Conservation (phyloP, 1,139 yeast species). For the Zhuliangozyma parablackwelliae region DNA sequence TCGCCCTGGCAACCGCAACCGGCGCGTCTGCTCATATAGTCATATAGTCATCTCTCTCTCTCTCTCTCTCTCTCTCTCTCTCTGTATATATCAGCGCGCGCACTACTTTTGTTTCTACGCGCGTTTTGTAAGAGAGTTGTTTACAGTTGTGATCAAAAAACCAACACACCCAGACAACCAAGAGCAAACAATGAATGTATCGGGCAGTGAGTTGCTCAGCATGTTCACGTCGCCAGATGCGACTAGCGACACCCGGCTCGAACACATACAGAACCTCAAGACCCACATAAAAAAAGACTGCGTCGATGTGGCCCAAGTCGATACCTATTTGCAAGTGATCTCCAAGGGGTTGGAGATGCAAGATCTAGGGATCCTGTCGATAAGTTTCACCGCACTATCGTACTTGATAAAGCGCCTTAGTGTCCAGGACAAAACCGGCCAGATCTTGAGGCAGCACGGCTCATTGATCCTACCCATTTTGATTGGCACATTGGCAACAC, state of each 20-base stretch:
- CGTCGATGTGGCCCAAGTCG: conserved; percentile 51
- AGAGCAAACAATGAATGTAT: background rate
- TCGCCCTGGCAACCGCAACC: too few species aligned
- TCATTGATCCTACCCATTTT: conserved; percentile 54
- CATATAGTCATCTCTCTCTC: too few species aligned
- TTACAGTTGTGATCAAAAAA: too few species aligned
- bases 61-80: too few species aligned
- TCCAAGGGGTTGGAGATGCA: conserved; percentile 40
- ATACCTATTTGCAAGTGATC: conserved; percentile 55
- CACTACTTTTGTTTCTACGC: too few species aligned
- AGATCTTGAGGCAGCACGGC: conserved; percentile 44
- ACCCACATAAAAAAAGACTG: conserved; percentile 66
- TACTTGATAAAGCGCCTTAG: conserved; percentile 74
- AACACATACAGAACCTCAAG: conserved; percentile 49
- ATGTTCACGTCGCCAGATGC: conserved; percentile 18
- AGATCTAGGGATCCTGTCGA: conserved; percentile 38
- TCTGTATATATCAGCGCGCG: too few species aligned
- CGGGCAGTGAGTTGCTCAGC: conserved; percentile 18
- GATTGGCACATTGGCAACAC: conserved; percentile 49
- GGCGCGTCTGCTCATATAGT: too few species aligned
- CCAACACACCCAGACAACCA: background rate
- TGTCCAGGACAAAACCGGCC: conserved; percentile 56
- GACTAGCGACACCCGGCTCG: conserved; percentile 25
- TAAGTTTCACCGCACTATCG: conserved; percentile 65
- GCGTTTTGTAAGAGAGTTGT: too few species aligned